These are phyloP conservation scores for Coffea humblotiana DNA, from an alignment of 305 asterid species.

Conservation along the genomic window DNA sequence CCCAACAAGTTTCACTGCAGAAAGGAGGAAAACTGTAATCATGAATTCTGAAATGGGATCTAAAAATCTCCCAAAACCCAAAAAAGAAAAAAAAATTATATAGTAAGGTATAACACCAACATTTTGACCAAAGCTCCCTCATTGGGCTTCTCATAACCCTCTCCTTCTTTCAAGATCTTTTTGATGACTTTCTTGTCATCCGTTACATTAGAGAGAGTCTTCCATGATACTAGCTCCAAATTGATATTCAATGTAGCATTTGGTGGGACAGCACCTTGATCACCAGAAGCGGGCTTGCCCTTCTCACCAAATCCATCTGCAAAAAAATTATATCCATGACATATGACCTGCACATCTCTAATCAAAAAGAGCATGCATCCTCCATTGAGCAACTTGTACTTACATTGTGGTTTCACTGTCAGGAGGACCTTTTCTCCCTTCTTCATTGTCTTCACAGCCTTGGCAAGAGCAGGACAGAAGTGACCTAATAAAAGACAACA, in stretches of 20 bases:
- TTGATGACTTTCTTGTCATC: conserved; percentile 84
- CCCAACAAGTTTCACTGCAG: conserved; percentile 75
- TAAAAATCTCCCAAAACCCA: no score
- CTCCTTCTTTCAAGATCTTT: conserved; percentile 77
- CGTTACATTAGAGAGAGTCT: conserved; percentile 66
- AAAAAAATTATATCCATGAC: conserved; percentile 3
- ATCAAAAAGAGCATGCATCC: background rate
- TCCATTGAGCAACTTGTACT: conserved; percentile 5
- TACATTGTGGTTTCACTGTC: conserved; percentile 86
- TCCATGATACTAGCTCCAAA: conserved; percentile 80
- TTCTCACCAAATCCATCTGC: conserved; percentile 97
- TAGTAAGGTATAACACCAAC: conserved; percentile 25
- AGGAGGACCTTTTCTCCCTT: conserved; percentile 80
- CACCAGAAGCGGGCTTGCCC: conserved; percentile 68
- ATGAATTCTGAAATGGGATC: background rate
- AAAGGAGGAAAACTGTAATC: background rate
- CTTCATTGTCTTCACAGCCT: conserved; percentile 90
- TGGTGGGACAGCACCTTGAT: conserved; percentile 70
- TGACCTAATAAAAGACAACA: conserved; percentile 42
- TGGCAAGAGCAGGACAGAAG: conserved; percentile 84
- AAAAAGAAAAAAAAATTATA: background rate
- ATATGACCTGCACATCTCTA: background rate
- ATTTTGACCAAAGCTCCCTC: conserved; percentile 79
- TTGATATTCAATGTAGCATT: conserved; percentile 57
- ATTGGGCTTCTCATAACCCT: conserved; percentile 78